These are phyloP conservation scores for Viridothelium virens DNA, from an alignment of 495 filamentous ascomycete species.

Conservation along the genomic window DNA sequence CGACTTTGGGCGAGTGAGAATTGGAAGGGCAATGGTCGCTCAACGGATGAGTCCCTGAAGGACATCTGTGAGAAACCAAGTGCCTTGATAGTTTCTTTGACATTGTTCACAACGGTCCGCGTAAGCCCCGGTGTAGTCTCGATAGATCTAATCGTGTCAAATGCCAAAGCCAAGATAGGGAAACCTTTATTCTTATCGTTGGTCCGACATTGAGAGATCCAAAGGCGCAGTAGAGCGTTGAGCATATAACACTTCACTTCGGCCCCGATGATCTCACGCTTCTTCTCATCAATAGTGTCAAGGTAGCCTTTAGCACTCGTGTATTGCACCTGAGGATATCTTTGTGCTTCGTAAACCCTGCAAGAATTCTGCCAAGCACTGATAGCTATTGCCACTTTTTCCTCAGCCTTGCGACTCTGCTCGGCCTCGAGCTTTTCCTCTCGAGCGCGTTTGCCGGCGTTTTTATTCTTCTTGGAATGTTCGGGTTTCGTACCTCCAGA, in stretches of 20 bases:
- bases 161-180: slow-evolving; percentile 30
- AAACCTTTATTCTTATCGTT: slow-evolving; percentile 23
- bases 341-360: slow-evolving; percentile 23
- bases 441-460: slow-evolving; percentile 23
- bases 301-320: slow-evolving; percentile 29
- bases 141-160: slow-evolving; percentile 20
- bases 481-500: slow-evolving; percentile 6
- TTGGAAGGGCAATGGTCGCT: slow-evolving; percentile 37
- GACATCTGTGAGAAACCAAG: slow-evolving; percentile 30
- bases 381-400: slow-evolving; percentile 16
- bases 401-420: slow-evolving; percentile 5
- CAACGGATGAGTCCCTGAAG: slow-evolving; percentile 19
- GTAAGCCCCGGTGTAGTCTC: slow-evolving; percentile 28
- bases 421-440: slow-evolving; percentile 15
- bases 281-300: slow-evolving; percentile 24
- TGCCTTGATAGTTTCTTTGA: slow-evolving; percentile 26
- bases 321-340: slow-evolving; percentile 24
- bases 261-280: slow-evolving; percentile 32
- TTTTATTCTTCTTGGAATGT: slow-evolving; percentile 36
- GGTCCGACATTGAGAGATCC: slow-evolving; percentile 25
- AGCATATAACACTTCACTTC: slow-evolving; percentile 45
- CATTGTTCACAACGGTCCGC: slow-evolving; percentile 29
- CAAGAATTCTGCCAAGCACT: slow-evolving; percentile 27
- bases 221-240: slow-evolving; percentile 36
- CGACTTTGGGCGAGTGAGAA: slow-evolving; percentile 26